Evolutionary conservation across 768 basidiomycete species (phyloP), one percentile per base, ranked within the genome.

Genomic region (Pulveroboletus frians): DNA sequence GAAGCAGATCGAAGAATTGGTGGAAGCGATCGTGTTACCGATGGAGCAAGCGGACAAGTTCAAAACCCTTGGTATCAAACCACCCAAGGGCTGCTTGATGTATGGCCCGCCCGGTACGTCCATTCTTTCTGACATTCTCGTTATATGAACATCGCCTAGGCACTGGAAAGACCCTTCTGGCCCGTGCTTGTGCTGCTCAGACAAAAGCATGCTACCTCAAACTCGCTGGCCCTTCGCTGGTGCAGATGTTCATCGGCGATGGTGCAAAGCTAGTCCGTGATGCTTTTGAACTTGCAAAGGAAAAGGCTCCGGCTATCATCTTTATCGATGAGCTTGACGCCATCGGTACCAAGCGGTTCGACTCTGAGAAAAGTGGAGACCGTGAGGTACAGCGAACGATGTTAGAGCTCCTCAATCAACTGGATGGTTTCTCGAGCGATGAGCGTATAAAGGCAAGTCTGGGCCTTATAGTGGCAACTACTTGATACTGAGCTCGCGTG

Each of bases 171-270:
- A 99, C 96, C 3, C 78, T 99, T 7, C 81, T 99, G 45, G 96
- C 96, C 32, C 84, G 96, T 68, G 96, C 96, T 37, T 98, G 96
- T 69, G 96, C 96, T 4, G 94, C 94, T 2, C 93, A 95, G 60
- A 97, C 96, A 39, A 89, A 95, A 56, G 96, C 96, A 8, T 98
- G 95, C 68, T 99, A 95, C 68, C 80, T 99, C 56, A 98, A 99
- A 69, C 81, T 99, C 23, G 96, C 96, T 31, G 96, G 92, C 17
- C 95, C 96, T 21, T 94, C 94, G 43, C 80, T 99, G 45, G 96
- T 99, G 11, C 96, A 99, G 71, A 99, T 98, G 96, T 99, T 95
- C 69, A 99, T 99, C 58, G 96, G 96, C 70, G 96, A 98, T 68
- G 96, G 96, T 62, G 96, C 96, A 47, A 98, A 97, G 69, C 83